Base-by-base conservation (phyloP, 176 grass and related monocot genomes). In the maize (Zea mays) region DNA sequence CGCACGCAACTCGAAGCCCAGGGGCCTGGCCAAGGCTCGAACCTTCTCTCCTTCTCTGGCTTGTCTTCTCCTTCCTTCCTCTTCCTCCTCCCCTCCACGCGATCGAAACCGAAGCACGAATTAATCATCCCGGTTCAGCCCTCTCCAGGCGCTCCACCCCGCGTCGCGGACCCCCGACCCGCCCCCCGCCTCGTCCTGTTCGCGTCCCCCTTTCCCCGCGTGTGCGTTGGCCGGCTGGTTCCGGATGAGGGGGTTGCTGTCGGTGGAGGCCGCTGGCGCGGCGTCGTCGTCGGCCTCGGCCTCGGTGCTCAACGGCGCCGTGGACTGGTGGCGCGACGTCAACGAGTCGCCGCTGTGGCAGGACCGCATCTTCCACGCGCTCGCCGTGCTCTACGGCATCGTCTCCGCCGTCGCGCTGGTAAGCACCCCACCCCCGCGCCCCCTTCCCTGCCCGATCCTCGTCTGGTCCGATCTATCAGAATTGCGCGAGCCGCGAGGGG, bases 361-460 rank as follows among this genome's bases (percentile, higher is more conserved):
- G 69, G 87, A 94, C 82, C 87, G 89, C 82, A 88, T 92, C 79
- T 94, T 97, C 84, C 95, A 94, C 79, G 56, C 73, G 60, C 91
- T 94, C 35, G 91, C 95, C 16, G 82, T 79, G 73, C 78, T 92
- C 73, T 90, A 97, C 76, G 95, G 91, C 66, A 0, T 94, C 52
- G 86, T 97, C 47, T 93, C 79, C 58, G 83, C 39, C 73, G 74
- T 97, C 48, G 95, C 95, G 67, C 82, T 97, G 6, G 95, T 97
- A 90, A 82, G 73, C 27, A 0, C 42, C 21, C 27, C 27, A 27
- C 2, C 3, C 42, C 13, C 12, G 11, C 14, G 5, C 7, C 5
- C 74, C 16, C 5, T 10, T 10, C 14, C 14, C 37, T 9, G 3
- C 14, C 38, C 47, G 8, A 0, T 68, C 56, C 44, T 34, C 5